Evolutionary conservation across 352 stramenopile genomes (phyloP).

Genomic region (Phytophthora cryptogea): DNA sequence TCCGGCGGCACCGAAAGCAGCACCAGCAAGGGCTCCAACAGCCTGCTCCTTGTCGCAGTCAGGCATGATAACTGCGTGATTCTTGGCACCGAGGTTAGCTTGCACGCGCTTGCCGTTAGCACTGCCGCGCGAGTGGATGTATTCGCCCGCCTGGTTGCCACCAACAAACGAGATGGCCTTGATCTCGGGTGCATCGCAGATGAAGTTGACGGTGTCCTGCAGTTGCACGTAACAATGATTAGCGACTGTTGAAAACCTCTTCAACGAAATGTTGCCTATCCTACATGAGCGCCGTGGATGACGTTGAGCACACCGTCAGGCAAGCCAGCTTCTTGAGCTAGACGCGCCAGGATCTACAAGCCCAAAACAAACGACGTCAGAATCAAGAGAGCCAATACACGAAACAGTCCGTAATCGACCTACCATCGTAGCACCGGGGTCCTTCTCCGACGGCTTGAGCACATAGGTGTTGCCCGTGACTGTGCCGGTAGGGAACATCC

Average conservation of each 20-base stretch:
- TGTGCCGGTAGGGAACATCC: constrained; percentile 90
- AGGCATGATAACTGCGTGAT: constrained; percentile 96
- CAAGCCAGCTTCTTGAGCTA: constrained; percentile 93
- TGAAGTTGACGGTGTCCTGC: constrained; percentile 93
- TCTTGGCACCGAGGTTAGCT: constrained; percentile 98
- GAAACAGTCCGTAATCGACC: background rate
- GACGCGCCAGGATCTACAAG: constrained; percentile 84
- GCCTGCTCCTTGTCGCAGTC: constrained; percentile 93
- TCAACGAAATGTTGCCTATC: constrained; percentile 11
- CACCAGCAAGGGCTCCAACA: constrained; percentile 87
- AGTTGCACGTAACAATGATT: constrained; percentile 7
- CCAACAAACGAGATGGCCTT: constrained; percentile 97
- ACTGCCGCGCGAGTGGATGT: constrained; percentile 92
- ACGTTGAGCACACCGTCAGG: constrained; percentile 96
- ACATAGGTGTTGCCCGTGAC: constrained; percentile 97
- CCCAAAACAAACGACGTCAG: constrained; percentile 10
- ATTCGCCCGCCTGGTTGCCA: constrained; percentile 92
- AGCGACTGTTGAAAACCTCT: constrained; percentile 9
- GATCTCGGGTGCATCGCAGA: constrained; percentile 94
- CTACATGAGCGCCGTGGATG: constrained; percentile 84
- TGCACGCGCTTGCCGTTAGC: constrained; percentile 95
- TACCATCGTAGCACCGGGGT: constrained; percentile 88
- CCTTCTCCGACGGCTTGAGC: constrained; percentile 96
- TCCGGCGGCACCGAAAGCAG: constrained; percentile 96
- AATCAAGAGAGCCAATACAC: background rate